A percentile compares a stretch with the other conserved stretches of the same genome.
Conservation (phyloP, 129 eudicot species). For the Glebionis coronaria region DNA sequence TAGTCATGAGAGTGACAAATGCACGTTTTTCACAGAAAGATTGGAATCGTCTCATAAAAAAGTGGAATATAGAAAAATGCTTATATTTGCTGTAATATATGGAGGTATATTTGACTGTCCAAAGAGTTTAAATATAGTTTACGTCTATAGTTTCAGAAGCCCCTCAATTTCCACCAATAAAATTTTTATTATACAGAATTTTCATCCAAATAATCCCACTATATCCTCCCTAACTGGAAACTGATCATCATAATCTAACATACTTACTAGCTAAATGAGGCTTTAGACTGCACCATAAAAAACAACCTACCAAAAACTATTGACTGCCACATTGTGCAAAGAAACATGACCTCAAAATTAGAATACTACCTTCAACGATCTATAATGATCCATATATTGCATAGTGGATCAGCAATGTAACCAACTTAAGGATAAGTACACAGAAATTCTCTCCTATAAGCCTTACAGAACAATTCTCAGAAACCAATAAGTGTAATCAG, state of each 20-base stretch:
- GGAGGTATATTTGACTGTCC: neutral
- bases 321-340: slow-evolving; percentile 8
- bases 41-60: slow-evolving; percentile 2
- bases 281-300: neutral
- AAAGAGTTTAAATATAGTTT: neutral
- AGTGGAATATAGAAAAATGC: neutral
- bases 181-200: neutral
- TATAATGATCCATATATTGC: neutral
- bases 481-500: neutral
- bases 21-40: neutral
- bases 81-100: neutral
- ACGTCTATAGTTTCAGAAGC: neutral
- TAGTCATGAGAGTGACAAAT: neutral
- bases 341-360: neutral
- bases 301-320: slow-evolving; percentile 15
- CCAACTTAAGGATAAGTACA: neutral
- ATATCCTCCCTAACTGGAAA: neutral
- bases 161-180: neutral
- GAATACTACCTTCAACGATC: neutral
- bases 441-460: slow-evolving; percentile 9
- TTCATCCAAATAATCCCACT: neutral
- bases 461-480: neutral
- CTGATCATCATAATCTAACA: slow-evolving; percentile 4
- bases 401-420: neutral
- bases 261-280: slow-evolving; percentile 6